Conservation (phyloP, 2,329 filamentous ascomycete genomes). For the Nothophaeocryptopus gaeumannii region DNA sequence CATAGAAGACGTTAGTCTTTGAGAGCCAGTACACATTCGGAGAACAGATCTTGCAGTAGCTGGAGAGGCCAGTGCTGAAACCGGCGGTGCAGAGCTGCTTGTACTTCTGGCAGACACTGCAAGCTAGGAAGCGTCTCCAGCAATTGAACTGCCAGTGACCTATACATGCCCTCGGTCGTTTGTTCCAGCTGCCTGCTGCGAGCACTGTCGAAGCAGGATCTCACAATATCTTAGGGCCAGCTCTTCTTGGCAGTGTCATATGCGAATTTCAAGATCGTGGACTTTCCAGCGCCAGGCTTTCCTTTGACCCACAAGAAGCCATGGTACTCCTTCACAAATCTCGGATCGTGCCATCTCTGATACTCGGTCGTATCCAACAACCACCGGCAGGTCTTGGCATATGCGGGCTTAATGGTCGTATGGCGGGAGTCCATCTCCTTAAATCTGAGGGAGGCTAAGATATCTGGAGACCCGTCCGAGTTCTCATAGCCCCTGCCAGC, state of each 20-base stretch:
- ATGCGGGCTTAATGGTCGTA: slow-evolving; percentile 37
- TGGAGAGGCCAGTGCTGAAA: too few relatives aligned
- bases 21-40: slow-evolving; percentile 30
- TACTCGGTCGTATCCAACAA: slow-evolving; percentile 38
- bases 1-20: slow-evolving; percentile 30
- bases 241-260: slow-evolving; percentile 15
- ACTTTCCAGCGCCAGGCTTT: slow-evolving; percentile 41
- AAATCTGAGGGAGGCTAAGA: slow-evolving; percentile 35
- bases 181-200: slow-evolving; percentile 46
- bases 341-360: slow-evolving; percentile 38
- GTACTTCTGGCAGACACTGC: too few relatives aligned
- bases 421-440: slow-evolving; percentile 42
- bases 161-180: slow-evolving; percentile 49
- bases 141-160: slow-evolving; percentile 50
- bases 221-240: slow-evolving; percentile 22
- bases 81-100: slow-evolving; percentile 31
- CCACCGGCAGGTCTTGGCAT: slow-evolving; percentile 45
- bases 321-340: slow-evolving; percentile 22
- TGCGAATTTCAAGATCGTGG: slow-evolving; percentile 38
- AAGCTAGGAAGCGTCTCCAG: slow-evolving; percentile 36
- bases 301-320: slow-evolving; percentile 42
- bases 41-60: too few relatives aligned
- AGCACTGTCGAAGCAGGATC: slow-evolving; percentile 53
- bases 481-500: too few relatives aligned
- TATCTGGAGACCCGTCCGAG: too few relatives aligned